Evolutionary conservation across 306 rosid genomes (phyloP), one percentile per base, ranked within the genome.

Genomic region (Lathyrus tuberosus): DNA sequence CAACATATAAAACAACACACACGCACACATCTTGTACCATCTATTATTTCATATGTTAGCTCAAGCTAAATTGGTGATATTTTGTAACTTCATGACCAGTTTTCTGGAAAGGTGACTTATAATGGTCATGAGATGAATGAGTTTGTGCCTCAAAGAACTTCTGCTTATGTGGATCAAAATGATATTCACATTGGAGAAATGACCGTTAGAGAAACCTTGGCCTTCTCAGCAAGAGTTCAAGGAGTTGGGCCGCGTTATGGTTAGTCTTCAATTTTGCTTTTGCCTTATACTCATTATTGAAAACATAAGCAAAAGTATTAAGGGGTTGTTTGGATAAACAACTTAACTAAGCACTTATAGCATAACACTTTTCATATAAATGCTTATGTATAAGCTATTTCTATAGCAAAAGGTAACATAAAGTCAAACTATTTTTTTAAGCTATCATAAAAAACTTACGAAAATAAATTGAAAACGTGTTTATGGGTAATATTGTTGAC

Each of bases 171-270:
- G 30, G 84, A 85, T 66, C 96, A 89, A 70, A 37, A 87, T 78
- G 96, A 89, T 83, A 77, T 85, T 76, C 93, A 85, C 54, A 43
- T 82, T 46, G 89, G 87, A 69, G 87, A 85, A 75, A 68, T 89
- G 86, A 89, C 93, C 1, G 93, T 89, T 0, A 76, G 93, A 78
- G 93, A 89, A 85, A 89, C 92, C 28, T 67, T 89, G 76, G 86
- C 82, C 17, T 89, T 89, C 81, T 85, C 96, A 0, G 96, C 96
- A 35, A 80, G 85, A 78, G 82, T 87, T 37, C 96, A 89, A 85
- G 96, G 92, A 37, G 85, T 87, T 35, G 91, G 93, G 24, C 7
- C 75, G 13, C 84, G 81, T 54, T 87, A 87, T 72, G 96, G 96
- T 85, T 47, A 62, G 91, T 40, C 7, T 26, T 4, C 5, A 47